Conservation (phyloP, 2,329 filamentous ascomycete genomes). For the Periconia digitata region DNA sequence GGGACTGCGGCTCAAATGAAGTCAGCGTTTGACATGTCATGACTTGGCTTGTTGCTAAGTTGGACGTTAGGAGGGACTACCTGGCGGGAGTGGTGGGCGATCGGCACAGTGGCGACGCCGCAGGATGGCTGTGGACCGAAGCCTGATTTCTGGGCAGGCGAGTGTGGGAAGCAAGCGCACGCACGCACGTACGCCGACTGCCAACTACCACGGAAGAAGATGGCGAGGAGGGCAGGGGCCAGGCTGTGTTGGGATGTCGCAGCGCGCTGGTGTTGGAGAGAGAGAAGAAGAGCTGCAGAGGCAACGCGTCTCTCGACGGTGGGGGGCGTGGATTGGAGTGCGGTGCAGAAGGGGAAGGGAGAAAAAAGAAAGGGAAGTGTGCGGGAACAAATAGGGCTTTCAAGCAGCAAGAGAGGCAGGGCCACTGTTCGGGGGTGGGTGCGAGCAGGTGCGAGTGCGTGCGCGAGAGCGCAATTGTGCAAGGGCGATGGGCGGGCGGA, state of each 20-base stretch:
- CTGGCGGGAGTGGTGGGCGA: slow-evolving; percentile 34
- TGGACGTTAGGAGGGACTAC: slow-evolving; percentile 28
- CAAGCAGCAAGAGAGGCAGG: background rate
- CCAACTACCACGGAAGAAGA: background rate
- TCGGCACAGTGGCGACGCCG: slow-evolving; percentile 36
- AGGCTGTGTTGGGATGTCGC: background rate
- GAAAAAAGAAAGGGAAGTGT: background rate
- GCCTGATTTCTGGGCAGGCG: slow-evolving; percentile 11
- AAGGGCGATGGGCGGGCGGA: background rate
- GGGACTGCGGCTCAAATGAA: background rate
- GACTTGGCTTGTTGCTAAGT: slow-evolving; percentile 20
- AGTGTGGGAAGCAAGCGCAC: slow-evolving; percentile 4
- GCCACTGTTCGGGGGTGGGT: background rate
- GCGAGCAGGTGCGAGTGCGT: background rate
- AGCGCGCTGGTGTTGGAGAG: slow-evolving; percentile 7
- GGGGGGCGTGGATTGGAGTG: background rate
- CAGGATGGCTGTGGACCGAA: slow-evolving; percentile 23
- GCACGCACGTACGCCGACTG: background rate
- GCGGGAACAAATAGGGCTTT: background rate
- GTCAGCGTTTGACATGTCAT: slow-evolving; percentile 15
- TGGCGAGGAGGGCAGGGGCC: background rate
- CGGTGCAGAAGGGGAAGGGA: background rate
- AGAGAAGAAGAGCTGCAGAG: slow-evolving; percentile 4
- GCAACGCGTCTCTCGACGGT: slow-evolving; percentile 3
- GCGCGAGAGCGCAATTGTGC: background rate